Conservation (phyloP, 2,329 filamentous ascomycete genomes). For the Venturiaceae sp. region DNA sequence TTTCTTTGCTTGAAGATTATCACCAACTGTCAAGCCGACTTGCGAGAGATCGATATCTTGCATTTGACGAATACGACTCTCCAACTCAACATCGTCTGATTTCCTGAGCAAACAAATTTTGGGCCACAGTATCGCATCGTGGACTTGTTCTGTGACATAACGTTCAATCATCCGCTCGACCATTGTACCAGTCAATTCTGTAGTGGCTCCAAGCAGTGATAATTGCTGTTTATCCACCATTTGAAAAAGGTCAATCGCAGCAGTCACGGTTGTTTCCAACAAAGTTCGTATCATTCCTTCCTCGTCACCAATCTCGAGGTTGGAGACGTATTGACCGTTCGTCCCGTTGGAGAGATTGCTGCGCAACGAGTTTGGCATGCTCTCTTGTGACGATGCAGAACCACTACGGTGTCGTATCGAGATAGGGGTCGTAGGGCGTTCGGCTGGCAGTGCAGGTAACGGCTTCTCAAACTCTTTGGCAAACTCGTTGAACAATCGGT, state of each 20-base stretch:
- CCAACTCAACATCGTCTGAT: conserved; percentile 76
- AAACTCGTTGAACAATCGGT: conserved; percentile 85
- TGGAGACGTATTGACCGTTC: conserved; percentile 13
- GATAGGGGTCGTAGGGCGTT: neutral
- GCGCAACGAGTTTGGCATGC: conserved; percentile 23
- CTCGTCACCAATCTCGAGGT: conserved; percentile 69
- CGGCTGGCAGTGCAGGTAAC: conserved; percentile 47
- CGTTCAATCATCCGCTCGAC: conserved; percentile 93
- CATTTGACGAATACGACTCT: conserved; percentile 87
- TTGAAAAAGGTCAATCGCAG: conserved; percentile 92
- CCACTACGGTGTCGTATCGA: neutral
- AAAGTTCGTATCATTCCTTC: conserved; percentile 84
- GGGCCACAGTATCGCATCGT: conserved; percentile 75
- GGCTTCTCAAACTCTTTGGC: conserved; percentile 76
- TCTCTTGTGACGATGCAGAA: conserved; percentile 20
- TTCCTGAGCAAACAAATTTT: conserved; percentile 68
- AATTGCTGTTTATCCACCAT: conserved; percentile 92
- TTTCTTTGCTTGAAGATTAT: conserved; percentile 67
- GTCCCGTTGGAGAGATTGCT: conserved; percentile 21
- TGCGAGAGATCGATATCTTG: conserved; percentile 89
- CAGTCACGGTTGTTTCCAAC: conserved; percentile 83
- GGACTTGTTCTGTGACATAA: conserved; percentile 87
- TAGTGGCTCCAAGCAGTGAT: conserved; percentile 82
- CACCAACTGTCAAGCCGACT: conserved; percentile 78
- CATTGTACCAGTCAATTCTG: conserved; percentile 81